Base-by-base conservation (phyloP, 2,329 filamentous ascomycete genomes). In the Penicillium sp. region DNA sequence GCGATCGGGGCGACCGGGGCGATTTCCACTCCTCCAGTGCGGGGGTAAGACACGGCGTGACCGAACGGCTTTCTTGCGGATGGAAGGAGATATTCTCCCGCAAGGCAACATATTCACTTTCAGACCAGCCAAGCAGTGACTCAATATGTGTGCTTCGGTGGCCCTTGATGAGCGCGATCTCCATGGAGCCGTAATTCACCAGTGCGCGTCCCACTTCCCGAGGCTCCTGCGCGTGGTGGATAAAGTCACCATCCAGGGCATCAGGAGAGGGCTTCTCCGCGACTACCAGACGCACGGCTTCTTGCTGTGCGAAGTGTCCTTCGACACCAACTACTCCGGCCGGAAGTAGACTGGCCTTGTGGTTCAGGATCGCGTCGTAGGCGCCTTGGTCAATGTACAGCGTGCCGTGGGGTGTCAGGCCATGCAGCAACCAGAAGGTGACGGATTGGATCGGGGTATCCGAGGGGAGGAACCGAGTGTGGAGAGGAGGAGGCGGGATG, bases 341-440 rank as follows among this genome's bases (percentile, higher is more conserved):
- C 0, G 94, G 93, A 0, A 98, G 86, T 1, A 99, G 86, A 3
- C 93, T 92, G 0, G 93, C 93, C 80, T 96, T 96, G 73, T 89
- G 88, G 17, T 47, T 24, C 13, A 88, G 81, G 3, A 98, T 84
- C 0, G 94, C 95, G 37, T 85, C 83, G 79, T 93, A 89, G 3
- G 94, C 94, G 45, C 95, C 95, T n/a, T 87, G 82, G 80, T 99
- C 95, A 70, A 99, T 96, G 80, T 92, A 98, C 28, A 99, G 76
- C 2, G 90, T 96, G 15, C 95, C 95, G 72, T 96, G 93, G 0
- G 95, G 92, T 26, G 89, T 89, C 12, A 97, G 87, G 10, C 94
- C 95, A 78, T 99, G 92, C 0, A 98, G 85, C 53, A 99, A 89
- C 95, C 95, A 99, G 84, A 99, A 98, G 75, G 95, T 93, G 64